These are phyloP conservation scores for Gracilaria gracilis DNA, from an alignment of 23 red algal species.

Conservation along the genomic window DNA sequence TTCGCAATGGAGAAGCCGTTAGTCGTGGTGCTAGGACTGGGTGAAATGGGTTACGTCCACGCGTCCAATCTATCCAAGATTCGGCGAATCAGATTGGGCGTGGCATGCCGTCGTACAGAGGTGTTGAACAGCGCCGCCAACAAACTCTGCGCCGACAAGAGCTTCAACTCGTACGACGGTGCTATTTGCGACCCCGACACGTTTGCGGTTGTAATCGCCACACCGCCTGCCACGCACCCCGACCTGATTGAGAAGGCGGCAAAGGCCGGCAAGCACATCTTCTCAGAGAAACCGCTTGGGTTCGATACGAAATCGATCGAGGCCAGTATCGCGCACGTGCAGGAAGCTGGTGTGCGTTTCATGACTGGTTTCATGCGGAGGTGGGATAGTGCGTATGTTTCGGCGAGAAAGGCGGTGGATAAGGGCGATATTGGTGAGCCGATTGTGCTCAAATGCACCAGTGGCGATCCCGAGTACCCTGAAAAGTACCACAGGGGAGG, in stretches of 20 bases:
- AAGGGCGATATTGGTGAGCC: conserved; percentile 63
- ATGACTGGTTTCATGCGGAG: conserved; percentile 86
- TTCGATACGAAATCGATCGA: conserved; percentile 36
- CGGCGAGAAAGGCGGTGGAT: conserved; percentile 45
- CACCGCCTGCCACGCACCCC: conserved; percentile 77
- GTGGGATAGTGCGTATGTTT: conserved; percentile 75
- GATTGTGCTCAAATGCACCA: conserved; percentile 91
- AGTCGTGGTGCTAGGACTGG: conserved; percentile 86
- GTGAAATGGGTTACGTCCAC: conserved; percentile 95
- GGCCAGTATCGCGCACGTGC: conserved; percentile 41
- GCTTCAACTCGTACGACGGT: conserved; percentile 67
- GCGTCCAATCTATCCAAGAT: conserved; percentile 77
- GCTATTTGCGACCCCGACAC: conserved; percentile 69
- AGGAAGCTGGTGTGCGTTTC: conserved; percentile 63
- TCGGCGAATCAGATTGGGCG: conserved; percentile 70
- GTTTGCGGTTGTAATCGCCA: conserved; percentile 88
- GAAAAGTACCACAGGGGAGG: conserved; percentile 89
- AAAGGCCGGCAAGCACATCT: conserved; percentile 79
- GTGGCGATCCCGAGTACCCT: conserved; percentile 91
- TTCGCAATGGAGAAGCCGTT: conserved; percentile 57
- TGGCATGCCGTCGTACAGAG: conserved; percentile 73
- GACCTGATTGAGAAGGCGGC: conserved; percentile 72
- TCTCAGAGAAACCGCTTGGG: conserved; percentile 95
- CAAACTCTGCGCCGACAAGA: conserved; percentile 53
- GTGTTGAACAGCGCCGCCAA: conserved; percentile 34